A percentile compares a stretch with the other conserved stretches of the same genome.
These are phyloP conservation scores for Capsella bursapastoris DNA, from an alignment of 345 rosid genomes.

Conservation along the genomic window DNA sequence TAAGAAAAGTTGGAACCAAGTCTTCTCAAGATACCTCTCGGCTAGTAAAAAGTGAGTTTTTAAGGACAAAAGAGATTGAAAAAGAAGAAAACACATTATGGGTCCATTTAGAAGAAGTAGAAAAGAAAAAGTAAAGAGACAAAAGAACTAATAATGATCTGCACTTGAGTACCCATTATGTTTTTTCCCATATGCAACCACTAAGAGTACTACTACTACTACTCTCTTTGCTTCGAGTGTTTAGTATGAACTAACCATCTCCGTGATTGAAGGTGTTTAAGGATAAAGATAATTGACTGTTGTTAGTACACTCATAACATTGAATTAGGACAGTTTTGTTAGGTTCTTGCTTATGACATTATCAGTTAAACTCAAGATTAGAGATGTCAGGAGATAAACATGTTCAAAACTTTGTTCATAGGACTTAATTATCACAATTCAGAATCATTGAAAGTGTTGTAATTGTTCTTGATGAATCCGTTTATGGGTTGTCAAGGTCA, in stretches of 20 bases:
- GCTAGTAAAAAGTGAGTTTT: slow-evolving; percentile 37
- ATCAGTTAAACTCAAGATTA: not conserved
- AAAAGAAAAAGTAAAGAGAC: slow-evolving; percentile 48
- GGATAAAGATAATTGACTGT: slow-evolving; percentile 21
- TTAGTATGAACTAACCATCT: slow-evolving; percentile 28
- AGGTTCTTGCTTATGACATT: not conserved
- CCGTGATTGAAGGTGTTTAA: slow-evolving; percentile 46
- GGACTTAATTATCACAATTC: not conserved
- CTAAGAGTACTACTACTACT: slow-evolving; percentile 19
- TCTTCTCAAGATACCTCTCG: slow-evolving; percentile 45
- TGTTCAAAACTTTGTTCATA: not conserved
- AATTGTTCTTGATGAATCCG: slow-evolving; percentile 10
- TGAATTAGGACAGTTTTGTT: slow-evolving; percentile 4
- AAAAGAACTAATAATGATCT: slow-evolving; percentile 46
- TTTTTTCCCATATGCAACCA: slow-evolving; percentile 66
- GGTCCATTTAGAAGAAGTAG: slow-evolving; percentile 49
- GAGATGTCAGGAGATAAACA: not conserved
- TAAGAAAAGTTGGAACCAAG: slow-evolving; percentile 37
- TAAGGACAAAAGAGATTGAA: slow-evolving; percentile 30
- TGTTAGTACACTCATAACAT: slow-evolving; percentile 1
- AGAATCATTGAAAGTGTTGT: not conserved
- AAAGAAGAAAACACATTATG: slow-evolving; percentile 43
- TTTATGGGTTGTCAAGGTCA: slow-evolving; percentile 6
- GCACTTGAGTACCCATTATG: slow-evolving; percentile 66
- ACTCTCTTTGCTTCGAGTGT: slow-evolving; percentile 26